Evolutionary conservation across 345 rosid genomes (phyloP), one percentile per base, ranked within the genome.

Genomic region (Schrenkiella parvula): DNA sequence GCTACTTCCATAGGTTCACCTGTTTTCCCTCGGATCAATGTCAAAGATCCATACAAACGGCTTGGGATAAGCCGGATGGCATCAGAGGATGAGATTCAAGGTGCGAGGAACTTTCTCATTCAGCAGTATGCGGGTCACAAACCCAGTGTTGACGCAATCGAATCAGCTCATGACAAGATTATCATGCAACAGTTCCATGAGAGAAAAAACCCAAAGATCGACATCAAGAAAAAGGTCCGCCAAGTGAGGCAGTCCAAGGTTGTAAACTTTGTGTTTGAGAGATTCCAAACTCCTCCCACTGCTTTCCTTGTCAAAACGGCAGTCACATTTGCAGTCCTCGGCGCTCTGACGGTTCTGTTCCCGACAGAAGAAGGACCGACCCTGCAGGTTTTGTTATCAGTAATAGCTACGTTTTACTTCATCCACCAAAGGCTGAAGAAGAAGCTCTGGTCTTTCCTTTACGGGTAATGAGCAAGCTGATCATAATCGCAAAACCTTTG

Each of bases 351-450:
- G 8, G 68, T 87, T 68, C 82, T 91, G 35, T 95, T 91, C 74
- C 99, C 99, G 41, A 95, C 99, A 2, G 99, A 95, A 84, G 97
- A 91, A 73, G 97, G 97, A 69, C 99, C 96, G 8, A 89, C 99
- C 21, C 81, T 91, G 60, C 98, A 95, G 74, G 99, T 95, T 65
- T 83, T 82, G 55, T 25, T 91, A 69, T 95, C 98, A 43, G 75
- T 89, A 25, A 66, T 89, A 47, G 89, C 92, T 54, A 88, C 98
- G 25, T 78, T 86, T 47, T 95, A 89, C 80, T 91, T 89, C 81
- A 80, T 88, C 58, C 71, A 95, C 66, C 88, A 88, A 28, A 84
- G 93, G 72, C 84, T 85, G 77, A 85, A 87, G 81, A 84, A 82
- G 81, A 89, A 84, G 74, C n/a, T 87, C 62, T 84, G 88, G 74